Base-by-base conservation (phyloP, 495 filamentous ascomycete species). In the Apodospora peruviana region DNA sequence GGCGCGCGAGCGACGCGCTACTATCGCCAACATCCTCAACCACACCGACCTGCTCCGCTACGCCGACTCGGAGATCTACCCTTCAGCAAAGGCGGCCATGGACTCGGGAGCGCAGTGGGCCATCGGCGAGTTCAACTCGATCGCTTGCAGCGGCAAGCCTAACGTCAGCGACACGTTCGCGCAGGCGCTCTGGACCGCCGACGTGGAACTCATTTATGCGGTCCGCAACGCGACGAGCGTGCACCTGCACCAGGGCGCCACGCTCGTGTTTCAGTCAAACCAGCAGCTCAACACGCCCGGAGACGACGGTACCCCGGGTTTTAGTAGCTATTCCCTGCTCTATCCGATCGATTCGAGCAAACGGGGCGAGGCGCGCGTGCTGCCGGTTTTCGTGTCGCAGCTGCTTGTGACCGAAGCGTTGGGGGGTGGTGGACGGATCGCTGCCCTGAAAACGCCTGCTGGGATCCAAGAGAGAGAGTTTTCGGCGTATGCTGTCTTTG, bases 131-230 rank as follows among this genome's bases (percentile, higher is more conserved):
- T 67, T 57, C 47, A 34, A 60, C 52, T 53, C 50, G 3, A 58
- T 58, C 44, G 55, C 55, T 2, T 58, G 42, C 52, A 62, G 42
- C 56, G 69, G 32, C 58, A 63, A 20, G 58, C 62, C 22, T 42
- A 60, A 4, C 56, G 75, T 53, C 43, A 50, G n/a, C 2, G 54
- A 57, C 34, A 52, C 54, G 14, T 57, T 57, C 24, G 54, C 54
- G 19, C 54, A 57, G 37, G 54, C 54, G n/a, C 42, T 57, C 23
- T 57, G 54, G 54, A 53, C 54, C 19, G 54, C 43, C 10, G 54
- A 52, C n/a, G 54, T 53, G 1, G 49, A 52, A 32, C 47, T 57
- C 20, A 38, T 57, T 0, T 57, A 57, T 22, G 54, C 50, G 5
- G 54, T 53, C 29, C 41, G 54, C 5, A 57, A 57, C 36, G 54